A percentile compares a stretch with the other conserved stretches of the same genome.
Conservation (phyloP, 805 yeast species). For the Zygoascus biomembranicola region DNA sequence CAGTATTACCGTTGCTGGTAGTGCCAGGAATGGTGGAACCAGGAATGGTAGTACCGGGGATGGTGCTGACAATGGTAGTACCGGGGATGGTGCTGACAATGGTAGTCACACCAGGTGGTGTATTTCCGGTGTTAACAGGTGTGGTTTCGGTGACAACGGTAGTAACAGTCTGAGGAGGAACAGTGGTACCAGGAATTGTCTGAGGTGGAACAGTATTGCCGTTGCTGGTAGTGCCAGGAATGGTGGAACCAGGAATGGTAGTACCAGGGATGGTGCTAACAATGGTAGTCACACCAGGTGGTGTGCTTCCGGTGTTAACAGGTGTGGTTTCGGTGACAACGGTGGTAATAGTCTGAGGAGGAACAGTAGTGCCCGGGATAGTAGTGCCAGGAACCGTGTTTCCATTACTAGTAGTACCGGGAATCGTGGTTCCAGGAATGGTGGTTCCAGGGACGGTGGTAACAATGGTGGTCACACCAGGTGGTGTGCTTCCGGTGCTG, state of each 20-base stretch:
- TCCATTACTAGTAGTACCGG: slow-evolving; percentile 9
- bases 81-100: neutral
- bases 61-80: neutral
- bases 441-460: slow-evolving; percentile 1
- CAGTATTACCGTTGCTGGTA: slow-evolving; percentile 2
- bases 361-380: neutral
- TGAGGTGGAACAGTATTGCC: slow-evolving; percentile 20
- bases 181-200: slow-evolving; percentile 12
- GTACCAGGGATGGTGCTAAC: neutral
- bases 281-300: slow-evolving; percentile 1
- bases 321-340: neutral
- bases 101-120: no score
- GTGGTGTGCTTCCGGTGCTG: neutral
- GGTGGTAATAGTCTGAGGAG: neutral
- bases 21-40: slow-evolving; percentile 3
- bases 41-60: neutral
- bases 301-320: neutral
- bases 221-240: slow-evolving; percentile 11
- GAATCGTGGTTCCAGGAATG: slow-evolving; percentile 5
- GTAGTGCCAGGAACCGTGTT: slow-evolving; percentile 5
- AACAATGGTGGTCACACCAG: slow-evolving; percentile 1
- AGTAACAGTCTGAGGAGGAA: slow-evolving; percentile 9
- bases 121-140: neutral
- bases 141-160: neutral
- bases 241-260: slow-evolving; percentile 13